These are phyloP conservation scores for Gnomoniopsis smithogilvyi DNA, from an alignment of 2,329 filamentous ascomycete species.

Conservation along the genomic window DNA sequence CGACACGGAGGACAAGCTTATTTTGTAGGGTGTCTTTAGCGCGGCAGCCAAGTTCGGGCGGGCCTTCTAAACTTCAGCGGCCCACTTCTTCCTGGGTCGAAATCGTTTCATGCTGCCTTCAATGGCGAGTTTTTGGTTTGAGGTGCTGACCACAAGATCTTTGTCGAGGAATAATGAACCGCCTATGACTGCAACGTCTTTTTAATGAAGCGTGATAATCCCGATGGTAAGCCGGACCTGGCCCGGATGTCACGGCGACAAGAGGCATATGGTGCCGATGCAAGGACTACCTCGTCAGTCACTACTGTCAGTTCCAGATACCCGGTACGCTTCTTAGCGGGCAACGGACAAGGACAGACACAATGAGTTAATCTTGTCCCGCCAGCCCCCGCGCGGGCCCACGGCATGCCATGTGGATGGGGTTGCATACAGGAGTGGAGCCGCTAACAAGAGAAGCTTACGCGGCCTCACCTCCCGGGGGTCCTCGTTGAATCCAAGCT, in stretches of 20 bases:
- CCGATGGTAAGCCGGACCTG: neutral
- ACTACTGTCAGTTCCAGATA: neutral
- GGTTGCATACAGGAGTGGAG: slow-evolving; percentile 15
- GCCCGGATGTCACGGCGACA: neutral
- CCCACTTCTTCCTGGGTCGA: neutral
- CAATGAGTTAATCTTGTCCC: neutral
- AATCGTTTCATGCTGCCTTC: slow-evolving; percentile 7
- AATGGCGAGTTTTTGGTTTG: too few relatives aligned
- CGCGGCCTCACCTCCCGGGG: slow-evolving; percentile 14
- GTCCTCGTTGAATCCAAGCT: slow-evolving; percentile 3
- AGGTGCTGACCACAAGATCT: too few relatives aligned
- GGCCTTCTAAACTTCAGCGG: neutral
- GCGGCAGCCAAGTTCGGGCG: slow-evolving; percentile 9
- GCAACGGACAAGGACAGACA: neutral
- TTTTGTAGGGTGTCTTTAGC: slow-evolving; percentile 16
- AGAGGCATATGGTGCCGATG: too few relatives aligned
- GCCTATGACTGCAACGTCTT: too few relatives aligned
- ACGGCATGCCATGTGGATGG: slow-evolving; percentile 16
- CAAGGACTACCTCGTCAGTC: neutral
- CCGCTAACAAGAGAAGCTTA: slow-evolving; percentile 18
- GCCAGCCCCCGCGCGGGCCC: neutral
- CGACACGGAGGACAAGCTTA: slow-evolving; percentile 18
- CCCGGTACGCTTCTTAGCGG: neutral
- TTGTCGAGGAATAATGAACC: too few relatives aligned
- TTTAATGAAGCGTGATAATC: too few relatives aligned